phyloP scores from a whole-genome alignment of 2,329 filamentous ascomycete species.

The Sporothrix pallida region DNA sequence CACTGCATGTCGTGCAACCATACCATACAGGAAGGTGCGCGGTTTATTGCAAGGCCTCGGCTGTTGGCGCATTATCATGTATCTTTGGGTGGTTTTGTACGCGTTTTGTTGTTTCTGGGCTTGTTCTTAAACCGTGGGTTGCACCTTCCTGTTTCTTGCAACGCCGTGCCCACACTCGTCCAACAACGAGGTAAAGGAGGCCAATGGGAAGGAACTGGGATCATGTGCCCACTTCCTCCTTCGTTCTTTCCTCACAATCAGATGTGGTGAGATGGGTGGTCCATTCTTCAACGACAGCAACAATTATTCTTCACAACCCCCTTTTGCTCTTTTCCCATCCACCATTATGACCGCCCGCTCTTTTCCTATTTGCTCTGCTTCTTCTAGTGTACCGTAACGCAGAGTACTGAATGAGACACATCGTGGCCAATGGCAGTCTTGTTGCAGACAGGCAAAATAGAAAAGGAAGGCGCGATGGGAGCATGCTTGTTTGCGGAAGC shows the following conservation, averaged over 20 bases:
- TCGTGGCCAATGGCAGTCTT: background rate
- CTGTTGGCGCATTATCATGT: background rate
- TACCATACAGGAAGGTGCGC: slow-evolving; percentile 25
- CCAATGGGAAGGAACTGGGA: background rate
- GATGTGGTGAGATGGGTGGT: too few species aligned
- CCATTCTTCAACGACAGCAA: too few species aligned
- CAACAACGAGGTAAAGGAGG: slow-evolving; percentile 15
- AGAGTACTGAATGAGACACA: background rate
- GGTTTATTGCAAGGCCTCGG: background rate
- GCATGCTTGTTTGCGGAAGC: background rate
- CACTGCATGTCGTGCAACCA: slow-evolving; percentile 6
- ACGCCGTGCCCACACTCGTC: slow-evolving; percentile 12
- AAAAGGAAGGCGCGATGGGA: background rate
- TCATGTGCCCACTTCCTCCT: too few species aligned
- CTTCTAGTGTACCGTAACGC: background rate
- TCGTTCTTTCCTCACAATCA: background rate
- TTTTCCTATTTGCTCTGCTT: background rate
- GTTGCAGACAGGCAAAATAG: too few species aligned
- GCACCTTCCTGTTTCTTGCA: slow-evolving; percentile 31
- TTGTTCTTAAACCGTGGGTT: background rate
- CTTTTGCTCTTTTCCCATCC: background rate
- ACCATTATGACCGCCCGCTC: background rate
- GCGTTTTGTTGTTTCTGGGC: background rate
- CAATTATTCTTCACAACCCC: background rate
- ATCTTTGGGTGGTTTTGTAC: background rate